Evolutionary conservation across 2,329 filamentous ascomycete species (phyloP), one percentile per base, ranked within the genome.

Genomic region (Anthostomella pinea): DNA sequence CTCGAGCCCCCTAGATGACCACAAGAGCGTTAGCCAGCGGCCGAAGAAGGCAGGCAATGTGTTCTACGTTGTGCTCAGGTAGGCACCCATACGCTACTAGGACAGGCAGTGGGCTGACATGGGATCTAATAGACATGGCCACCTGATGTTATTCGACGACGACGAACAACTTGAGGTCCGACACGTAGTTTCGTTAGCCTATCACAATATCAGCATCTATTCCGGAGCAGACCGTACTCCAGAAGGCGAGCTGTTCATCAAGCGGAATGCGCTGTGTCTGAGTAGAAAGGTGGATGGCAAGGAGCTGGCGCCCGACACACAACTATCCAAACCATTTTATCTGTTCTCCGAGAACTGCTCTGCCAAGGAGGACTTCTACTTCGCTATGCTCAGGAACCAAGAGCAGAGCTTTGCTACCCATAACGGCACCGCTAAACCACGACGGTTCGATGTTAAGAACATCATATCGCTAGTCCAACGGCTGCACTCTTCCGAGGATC

Each of bases 351-450:
- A 97, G 49, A 95, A 94, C 55, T 87, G 87, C 59, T 95, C 90
- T 0, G 88, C 93, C 30, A 98, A 98, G 62, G 93, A 98, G 63
- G 93, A 98, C 59, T 97, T 98, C 64, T 98, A 98, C 62, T 91
- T 95, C 63, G 86, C 91, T 9, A 71, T 98, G 51, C 70, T 98
- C 24, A 81, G 83, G 52, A 94, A 90, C 46, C 86, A 95, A 58
- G 83, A 89, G 49, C 81, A 83, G 52, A 75, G 77, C 11, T 72
- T 79, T 39, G 72, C 73, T 24, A 66, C 69, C 3, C 69, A 70
- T 15, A 69, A 73, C 36, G 69, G 70, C 14, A 75, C 81, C 1
- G 88, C 89, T 0, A 73, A 73, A 35, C 84, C 86, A 8, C 77
- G 87, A 45, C 73, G 81, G 10, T 95, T 95, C 53, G 85, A 95